A percentile compares a stretch with the other conserved stretches of the same genome.
These are phyloP conservation scores for Mytilinidion resinicola DNA, from an alignment of 495 filamentous ascomycete species.

Conservation along the genomic window DNA sequence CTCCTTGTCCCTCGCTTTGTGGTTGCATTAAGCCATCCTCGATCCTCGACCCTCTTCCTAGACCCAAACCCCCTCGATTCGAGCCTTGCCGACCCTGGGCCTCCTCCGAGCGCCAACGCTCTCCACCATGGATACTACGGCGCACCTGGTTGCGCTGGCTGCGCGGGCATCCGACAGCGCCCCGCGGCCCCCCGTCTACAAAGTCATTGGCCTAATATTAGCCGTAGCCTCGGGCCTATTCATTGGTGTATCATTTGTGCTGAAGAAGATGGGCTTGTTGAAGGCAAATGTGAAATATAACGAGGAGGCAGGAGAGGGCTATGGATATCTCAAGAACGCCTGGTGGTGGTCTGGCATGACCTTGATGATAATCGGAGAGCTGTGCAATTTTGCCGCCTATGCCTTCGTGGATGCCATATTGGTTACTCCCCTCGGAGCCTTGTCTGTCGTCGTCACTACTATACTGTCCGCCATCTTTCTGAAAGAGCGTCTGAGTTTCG, in stretches of 20 bases:
- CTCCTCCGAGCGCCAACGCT: neutral
- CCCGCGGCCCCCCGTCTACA: slow-evolving; percentile 59
- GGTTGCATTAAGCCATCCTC: neutral
- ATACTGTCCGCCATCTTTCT: slow-evolving; percentile 92
- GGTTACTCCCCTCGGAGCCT: slow-evolving; percentile 89
- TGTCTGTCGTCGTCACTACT: slow-evolving; percentile 90
- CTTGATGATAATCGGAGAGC: slow-evolving; percentile 93
- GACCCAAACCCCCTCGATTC: no score
- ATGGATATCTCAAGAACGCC: slow-evolving; percentile 92
- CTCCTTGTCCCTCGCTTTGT: neutral
- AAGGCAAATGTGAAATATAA: slow-evolving; percentile 95
- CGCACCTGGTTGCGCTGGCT: slow-evolving; percentile 42
- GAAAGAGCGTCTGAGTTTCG: slow-evolving; percentile 89
- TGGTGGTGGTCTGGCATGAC: slow-evolving; percentile 98
- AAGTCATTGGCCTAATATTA: slow-evolving; percentile 78
- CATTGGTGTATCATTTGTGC: slow-evolving; percentile 90
- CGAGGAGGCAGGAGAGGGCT: slow-evolving; percentile 92
- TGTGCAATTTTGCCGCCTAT: slow-evolving; percentile 97
- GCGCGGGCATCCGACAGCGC: slow-evolving; percentile 38
- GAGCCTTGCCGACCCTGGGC: neutral
- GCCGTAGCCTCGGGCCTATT: slow-evolving; percentile 87
- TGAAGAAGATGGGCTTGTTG: slow-evolving; percentile 89
- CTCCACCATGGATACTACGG: slow-evolving; percentile 45
- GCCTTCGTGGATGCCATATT: slow-evolving; percentile 95
- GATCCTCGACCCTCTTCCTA: no score